A percentile compares a stretch with the other conserved stretches of the same genome.
Conservation (phyloP, 2,329 filamentous ascomycete species). For the Ascochyta pisi region DNA sequence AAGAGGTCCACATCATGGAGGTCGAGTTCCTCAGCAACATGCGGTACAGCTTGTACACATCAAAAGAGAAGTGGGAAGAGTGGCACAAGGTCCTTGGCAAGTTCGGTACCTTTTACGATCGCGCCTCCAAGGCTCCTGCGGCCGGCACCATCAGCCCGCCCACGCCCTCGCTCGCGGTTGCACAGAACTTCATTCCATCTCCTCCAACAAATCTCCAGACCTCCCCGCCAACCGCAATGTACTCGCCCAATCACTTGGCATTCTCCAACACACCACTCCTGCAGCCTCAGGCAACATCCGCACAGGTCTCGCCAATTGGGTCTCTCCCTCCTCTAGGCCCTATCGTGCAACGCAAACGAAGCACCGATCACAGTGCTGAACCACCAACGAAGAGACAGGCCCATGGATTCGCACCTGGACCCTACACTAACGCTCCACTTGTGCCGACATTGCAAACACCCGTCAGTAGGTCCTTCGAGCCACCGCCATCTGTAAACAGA, state of each 20-base stretch:
- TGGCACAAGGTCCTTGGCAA: conserved; percentile 85
- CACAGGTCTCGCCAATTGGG: conserved; percentile 54
- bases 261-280: conserved; percentile 50
- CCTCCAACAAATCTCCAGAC: conserved; percentile 59
- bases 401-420: conserved; percentile 45
- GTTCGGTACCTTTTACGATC: conserved; percentile 83
- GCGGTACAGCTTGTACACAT: conserved; percentile 89
- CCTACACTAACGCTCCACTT: conserved; percentile 44
- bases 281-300: conserved; percentile 51
- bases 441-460: conserved; percentile 47
- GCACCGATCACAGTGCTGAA: conserved; percentile 62
- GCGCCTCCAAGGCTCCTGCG: conserved; percentile 61
- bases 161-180: conserved; percentile 48
- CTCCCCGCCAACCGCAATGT: conserved; percentile 56
- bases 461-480: conserved; percentile 44
- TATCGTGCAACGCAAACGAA: conserved; percentile 62
- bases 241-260: conserved; percentile 53
- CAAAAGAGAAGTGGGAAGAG: conserved; percentile 81
- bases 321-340: conserved; percentile 52
- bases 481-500: conserved; percentile 50
- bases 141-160: conserved; percentile 49
- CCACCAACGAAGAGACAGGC: conserved; percentile 63
- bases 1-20: conserved; percentile 98
- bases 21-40: conserved; percentile 99
- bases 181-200: conserved; percentile 56